Percentiles rank a stretch among this genome's conserved stretches.
phyloP scores from a whole-genome alignment of 2,329 filamentous ascomycete genomes.

The Penicillium hordei region DNA sequence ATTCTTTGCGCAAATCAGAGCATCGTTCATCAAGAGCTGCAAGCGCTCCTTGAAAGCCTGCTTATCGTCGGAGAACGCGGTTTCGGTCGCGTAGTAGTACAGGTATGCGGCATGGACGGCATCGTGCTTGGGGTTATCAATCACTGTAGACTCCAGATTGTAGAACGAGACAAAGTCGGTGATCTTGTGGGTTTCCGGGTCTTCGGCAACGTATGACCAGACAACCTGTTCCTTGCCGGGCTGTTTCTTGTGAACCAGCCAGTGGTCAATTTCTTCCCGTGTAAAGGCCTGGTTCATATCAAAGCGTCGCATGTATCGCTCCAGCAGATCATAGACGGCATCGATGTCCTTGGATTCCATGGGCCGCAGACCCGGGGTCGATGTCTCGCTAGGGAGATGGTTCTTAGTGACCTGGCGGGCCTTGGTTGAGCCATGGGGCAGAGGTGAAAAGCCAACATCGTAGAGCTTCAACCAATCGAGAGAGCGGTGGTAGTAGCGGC shows the following conservation, averaged over 20 bases:
- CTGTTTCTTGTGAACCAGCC: conserved; percentile 71
- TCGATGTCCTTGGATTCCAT: conserved; percentile 80
- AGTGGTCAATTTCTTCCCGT: conserved; percentile 80
- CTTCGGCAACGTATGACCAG: conserved; percentile 89
- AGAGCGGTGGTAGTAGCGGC: conserved; percentile 90
- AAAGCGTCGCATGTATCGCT: conserved; percentile 75
- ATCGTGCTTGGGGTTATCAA: conserved; percentile 74
- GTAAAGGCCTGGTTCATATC: conserved; percentile 81
- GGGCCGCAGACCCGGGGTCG: conserved; percentile 71
- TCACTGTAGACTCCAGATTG: conserved; percentile 87
- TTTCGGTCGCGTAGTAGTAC: conserved; percentile 92
- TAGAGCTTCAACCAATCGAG: conserved; percentile 96
- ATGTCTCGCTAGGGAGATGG: conserved; percentile 71
- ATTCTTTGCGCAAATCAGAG: conserved; percentile 82
- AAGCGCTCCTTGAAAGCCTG: conserved; percentile 73
- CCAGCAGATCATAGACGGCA: conserved; percentile 70
- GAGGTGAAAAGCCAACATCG: conserved; percentile 88
- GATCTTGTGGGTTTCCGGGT: conserved; percentile 69
- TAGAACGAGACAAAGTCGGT: conserved; percentile 99
- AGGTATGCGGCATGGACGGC: conserved; percentile 88
- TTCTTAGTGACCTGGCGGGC: conserved; percentile 84
- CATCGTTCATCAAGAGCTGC: conserved; percentile 77
- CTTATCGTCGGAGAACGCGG: conserved; percentile 60
- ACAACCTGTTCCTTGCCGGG: conserved; percentile 74
- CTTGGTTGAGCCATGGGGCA: conserved; percentile 80